Base-by-base conservation (phyloP, 306 rosid genomes). In the Phaseolus lunatus region DNA sequence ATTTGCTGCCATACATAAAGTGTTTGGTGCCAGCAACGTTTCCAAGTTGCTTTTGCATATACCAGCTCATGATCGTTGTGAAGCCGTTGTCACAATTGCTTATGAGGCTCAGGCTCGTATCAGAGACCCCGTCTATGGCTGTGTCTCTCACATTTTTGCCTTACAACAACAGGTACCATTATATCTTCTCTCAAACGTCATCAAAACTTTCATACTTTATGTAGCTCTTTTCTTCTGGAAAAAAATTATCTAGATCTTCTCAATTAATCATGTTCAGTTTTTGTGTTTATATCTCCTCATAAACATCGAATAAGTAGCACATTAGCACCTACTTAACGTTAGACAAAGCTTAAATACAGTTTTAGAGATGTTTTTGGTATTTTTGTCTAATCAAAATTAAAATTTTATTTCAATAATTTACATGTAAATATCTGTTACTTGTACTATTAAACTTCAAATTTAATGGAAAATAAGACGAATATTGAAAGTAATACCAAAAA, bases 31-130 rank as follows among this genome's bases (percentile, higher is more conserved):
- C 3, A 96, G 99, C 70, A 96, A 96, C 56, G 98, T 96, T 54
- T 88, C 99, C 24, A 96, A 96, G 72, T 45, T 96, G 70, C 78
- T 96, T 65, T 62, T 86, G 70, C 92, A 92, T 71, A 86, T 96
- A 5, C 99, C 99, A 27, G 94, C 78, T 69, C 92, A 87, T 69
- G 92, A 93, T 79, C 96, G 99, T 2, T 91, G 90, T 67, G 97
- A 96, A 67, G 99, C 99, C 3, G 98, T 96, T 59, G 88, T 96
- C 77, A 96, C 98, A 0, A 96, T 96, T 43, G 90, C 98, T 14
- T 96, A 96, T 70, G 98, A 96, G 75, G 99, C 99, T 67, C 98
- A 96, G 61, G 99, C 99, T 31, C 82, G 99, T 61, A 86, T 96
- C 53, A 63, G 92, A 63, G 99, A 96, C 75, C 99, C 99, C 73